Evolutionary conservation across 176 grass and related monocot genomes (phyloP).

Genomic region (Aegilops bicornis): DNA sequence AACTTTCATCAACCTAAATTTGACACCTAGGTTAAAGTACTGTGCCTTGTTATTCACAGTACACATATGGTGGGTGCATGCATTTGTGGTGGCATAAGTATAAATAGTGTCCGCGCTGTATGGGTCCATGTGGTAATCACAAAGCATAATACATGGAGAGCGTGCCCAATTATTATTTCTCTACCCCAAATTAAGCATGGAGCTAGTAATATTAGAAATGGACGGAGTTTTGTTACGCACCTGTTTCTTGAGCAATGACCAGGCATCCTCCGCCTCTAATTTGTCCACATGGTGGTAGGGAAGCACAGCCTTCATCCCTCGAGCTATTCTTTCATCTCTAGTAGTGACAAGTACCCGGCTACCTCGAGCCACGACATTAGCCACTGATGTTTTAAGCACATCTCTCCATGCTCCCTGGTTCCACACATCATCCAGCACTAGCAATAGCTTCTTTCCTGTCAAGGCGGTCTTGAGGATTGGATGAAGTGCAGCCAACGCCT

Average conservation of each 20-base stretch:
- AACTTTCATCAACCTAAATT: not conserved
- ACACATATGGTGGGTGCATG: no score
- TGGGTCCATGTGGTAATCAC: no score
- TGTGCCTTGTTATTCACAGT: not conserved
- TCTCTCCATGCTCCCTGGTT: not conserved
- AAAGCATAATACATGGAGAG: not conserved
- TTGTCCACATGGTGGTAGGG: constrained; percentile 7
- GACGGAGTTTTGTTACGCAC: not conserved
- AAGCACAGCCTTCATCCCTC: not conserved
- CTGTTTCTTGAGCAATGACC: constrained; percentile 28
- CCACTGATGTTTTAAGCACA: not conserved
- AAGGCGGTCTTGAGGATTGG: not conserved
- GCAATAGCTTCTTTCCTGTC: not conserved
- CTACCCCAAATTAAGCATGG: no score
- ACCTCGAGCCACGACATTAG: not conserved
- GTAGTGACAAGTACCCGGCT: constrained; percentile 3
- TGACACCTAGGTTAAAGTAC: not conserved
- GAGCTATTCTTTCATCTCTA: not conserved
- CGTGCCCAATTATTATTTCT: not conserved
- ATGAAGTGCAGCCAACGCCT: accelerated
- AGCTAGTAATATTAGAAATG: not conserved
- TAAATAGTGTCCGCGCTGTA: no score
- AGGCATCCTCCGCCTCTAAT: not conserved
- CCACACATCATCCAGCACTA: constrained; percentile 31
- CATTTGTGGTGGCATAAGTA: no score